Evolutionary conservation across 257 asterid genomes (phyloP).

Genomic region (Gardenia jasminoides): DNA sequence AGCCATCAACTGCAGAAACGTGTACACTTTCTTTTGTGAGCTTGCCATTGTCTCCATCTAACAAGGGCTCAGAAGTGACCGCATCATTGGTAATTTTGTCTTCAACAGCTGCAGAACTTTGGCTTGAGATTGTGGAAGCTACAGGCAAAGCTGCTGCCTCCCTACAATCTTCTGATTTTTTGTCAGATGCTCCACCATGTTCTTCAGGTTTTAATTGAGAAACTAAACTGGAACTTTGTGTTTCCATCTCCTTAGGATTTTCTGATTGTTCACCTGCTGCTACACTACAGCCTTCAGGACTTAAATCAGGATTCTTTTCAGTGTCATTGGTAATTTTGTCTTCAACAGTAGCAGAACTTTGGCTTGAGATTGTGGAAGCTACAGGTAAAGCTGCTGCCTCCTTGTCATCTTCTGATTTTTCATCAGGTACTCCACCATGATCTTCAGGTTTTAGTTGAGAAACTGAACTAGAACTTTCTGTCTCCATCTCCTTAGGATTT

Average conservation of each 20-base stretch:
- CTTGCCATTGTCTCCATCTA: slow-evolving; percentile 37
- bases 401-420: slow-evolving; percentile 25
- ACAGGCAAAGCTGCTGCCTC: slow-evolving; percentile 28
- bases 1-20: slow-evolving; percentile 34
- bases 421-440: slow-evolving; percentile 17
- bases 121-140: slow-evolving; percentile 22
- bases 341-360: slow-evolving; percentile 29
- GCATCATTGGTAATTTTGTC: slow-evolving; percentile 16
- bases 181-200: slow-evolving; percentile 17
- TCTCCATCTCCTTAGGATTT: neutral
- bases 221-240: slow-evolving; percentile 12
- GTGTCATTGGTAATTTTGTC: slow-evolving; percentile 13
- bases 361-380: slow-evolving; percentile 21
- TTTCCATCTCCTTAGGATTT: neutral
- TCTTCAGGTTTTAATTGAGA: slow-evolving; percentile 24
- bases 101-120: slow-evolving; percentile 28
- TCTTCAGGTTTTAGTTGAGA: slow-evolving; percentile 24
- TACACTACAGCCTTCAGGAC: no score
- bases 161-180: slow-evolving; percentile 24
- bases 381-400: slow-evolving; percentile 27
- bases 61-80: slow-evolving; percentile 25
- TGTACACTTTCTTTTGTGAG: slow-evolving; percentile 30
- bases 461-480: slow-evolving; percentile 11
- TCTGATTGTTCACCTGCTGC: no score
- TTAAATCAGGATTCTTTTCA: no score